Evolutionary conservation across 2,329 filamentous ascomycete genomes (phyloP).

Genomic region (Claviceps fusiformis): DNA sequence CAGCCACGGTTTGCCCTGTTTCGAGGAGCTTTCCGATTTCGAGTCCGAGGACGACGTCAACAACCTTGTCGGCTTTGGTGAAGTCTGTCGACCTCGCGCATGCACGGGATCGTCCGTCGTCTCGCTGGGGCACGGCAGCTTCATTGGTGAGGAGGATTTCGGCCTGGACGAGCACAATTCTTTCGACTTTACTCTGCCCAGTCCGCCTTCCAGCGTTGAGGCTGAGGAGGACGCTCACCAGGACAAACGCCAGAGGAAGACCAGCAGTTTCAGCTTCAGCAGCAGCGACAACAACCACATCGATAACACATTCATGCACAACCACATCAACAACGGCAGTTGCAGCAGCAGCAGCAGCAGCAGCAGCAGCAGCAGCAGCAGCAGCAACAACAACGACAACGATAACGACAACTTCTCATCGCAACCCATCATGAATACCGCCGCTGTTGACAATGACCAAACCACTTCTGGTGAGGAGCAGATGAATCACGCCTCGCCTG

Average conservation of each 20-base stretch:
- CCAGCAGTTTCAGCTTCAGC: slow-evolving; percentile 32
- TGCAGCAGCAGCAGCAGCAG: slow-evolving; percentile 9
- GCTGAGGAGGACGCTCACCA: slow-evolving; percentile 33
- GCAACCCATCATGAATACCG: slow-evolving; percentile 30
- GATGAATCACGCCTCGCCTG: slow-evolving; percentile 21
- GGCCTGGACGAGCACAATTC: slow-evolving; percentile 57
- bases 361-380: slow-evolving; percentile 29
- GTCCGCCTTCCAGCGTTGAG: slow-evolving; percentile 30
- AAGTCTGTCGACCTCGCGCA: slow-evolving; percentile 56
- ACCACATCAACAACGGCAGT: slow-evolving; percentile 20
- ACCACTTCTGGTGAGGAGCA: slow-evolving; percentile 22
- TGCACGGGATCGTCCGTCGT: slow-evolving; percentile 54
- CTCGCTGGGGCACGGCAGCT: slow-evolving; percentile 61
- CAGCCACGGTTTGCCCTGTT: slow-evolving; percentile 51
- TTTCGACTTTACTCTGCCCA: slow-evolving; percentile 49
- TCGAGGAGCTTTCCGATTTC: slow-evolving; percentile 78
- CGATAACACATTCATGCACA: too few species aligned
- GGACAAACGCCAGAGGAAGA: slow-evolving; percentile 45
- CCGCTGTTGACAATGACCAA: slow-evolving; percentile 20
- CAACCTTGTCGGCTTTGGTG: slow-evolving; percentile 52
- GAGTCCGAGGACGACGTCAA: slow-evolving; percentile 80
- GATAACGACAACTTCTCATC: slow-evolving; percentile 26
- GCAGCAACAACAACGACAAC: background rate
- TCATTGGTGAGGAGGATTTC: slow-evolving; percentile 63
- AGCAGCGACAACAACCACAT: slow-evolving; percentile 15